Evolutionary conservation across 352 stramenopile species (phyloP), one percentile per base, ranked within the genome.

Genomic region (Globisporangium lucens): DNA sequence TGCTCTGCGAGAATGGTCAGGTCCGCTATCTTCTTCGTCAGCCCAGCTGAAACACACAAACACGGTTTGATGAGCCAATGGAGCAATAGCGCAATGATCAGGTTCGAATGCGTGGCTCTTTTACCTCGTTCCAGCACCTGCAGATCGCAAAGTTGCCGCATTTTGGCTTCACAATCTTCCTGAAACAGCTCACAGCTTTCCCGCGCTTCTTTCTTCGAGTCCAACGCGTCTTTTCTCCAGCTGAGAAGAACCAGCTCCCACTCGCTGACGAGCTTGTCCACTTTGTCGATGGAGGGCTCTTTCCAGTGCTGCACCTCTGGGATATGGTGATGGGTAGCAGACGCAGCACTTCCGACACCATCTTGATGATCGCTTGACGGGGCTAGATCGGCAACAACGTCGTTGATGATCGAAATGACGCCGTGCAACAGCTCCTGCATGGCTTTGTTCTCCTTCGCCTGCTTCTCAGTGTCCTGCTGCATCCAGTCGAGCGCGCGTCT

Each of bases 401-500:
- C 68, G 4, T 73, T 75, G 46, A 85, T 73, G 20, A 68, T 55
- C 22, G 52, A 59, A 20, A 85, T 64, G n/a, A 74, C 66, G 38
- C 58, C 49, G 0, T 49, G 63, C 12, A 85, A 64, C 13, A 57
- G 62, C 57, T 79, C 65, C 36, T 64, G 68, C 53, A 76, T 70
- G 0, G 52, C 35, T 65, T 68, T 74, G 55, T 78, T 83, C 51
- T 69, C 67, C n/a, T 69, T 59, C 15, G 74, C 72, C 51, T 77
- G 74, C 27, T 61, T 72, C 62, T 85, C 74, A 22, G 74, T 72
- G 29, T 85, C 75, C 36, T 51, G 74, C 57, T 85, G 75, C 68
- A 85, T 83, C 75, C 75, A 82, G 10, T 71, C 58, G 8, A 85
- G 66, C 17, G 75, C 77, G 57, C 71, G 74, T 17, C 60, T 59